A percentile compares a stretch with the other conserved stretches of the same genome.
Conservation (phyloP, 2,329 filamentous ascomycete species). For the Penicillium sp. region DNA sequence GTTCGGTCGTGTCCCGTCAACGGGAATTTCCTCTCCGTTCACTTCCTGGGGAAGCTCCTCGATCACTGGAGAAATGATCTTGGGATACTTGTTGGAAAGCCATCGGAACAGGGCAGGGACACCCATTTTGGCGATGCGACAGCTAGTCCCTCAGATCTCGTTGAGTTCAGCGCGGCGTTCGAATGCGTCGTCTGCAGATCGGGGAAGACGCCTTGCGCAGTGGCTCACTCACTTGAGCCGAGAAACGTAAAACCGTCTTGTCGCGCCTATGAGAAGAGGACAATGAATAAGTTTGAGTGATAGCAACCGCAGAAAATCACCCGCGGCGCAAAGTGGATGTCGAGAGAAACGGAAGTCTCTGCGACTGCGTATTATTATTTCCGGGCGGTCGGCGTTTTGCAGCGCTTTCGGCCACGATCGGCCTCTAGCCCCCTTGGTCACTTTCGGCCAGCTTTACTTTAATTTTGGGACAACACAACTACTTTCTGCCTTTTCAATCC, state of each 20-base stretch:
- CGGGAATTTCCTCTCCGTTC: constrained; percentile 78
- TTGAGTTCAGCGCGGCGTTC: constrained; percentile 5
- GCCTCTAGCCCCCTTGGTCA: constrained; percentile 18
- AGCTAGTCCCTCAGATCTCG: constrained; percentile 3
- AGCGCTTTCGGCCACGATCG: constrained; percentile 12
- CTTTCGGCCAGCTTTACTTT: constrained; percentile 22
- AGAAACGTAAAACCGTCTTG: background rate
- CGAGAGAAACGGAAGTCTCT: constrained; percentile 17
- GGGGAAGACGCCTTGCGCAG: constrained; percentile 7
- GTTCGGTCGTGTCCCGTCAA: constrained; percentile 80
- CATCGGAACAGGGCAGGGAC: constrained; percentile 93
- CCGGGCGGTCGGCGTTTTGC: constrained; percentile 22
- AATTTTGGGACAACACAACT: constrained; percentile 4
- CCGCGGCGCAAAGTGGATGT: constrained; percentile 16
- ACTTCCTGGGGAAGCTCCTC: constrained; percentile 80
- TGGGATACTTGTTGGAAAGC: constrained; percentile 95
- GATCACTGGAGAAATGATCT: constrained; percentile 88
- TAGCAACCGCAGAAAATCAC: constrained; percentile 11
- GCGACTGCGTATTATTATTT: constrained; percentile 18
- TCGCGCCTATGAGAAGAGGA: background rate
- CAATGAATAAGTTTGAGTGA: background rate
- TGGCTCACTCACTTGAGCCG: background rate
- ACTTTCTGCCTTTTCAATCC: constrained; percentile 4
- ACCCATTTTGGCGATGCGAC: constrained; percentile 63
- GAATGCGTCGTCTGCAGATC: constrained; percentile 12